A percentile compares a stretch with the other conserved stretches of the same genome.
Evolutionary conservation across 192 early-diverging fungal genomes (phyloP).

Genomic region (Thamnidium elegans): DNA sequence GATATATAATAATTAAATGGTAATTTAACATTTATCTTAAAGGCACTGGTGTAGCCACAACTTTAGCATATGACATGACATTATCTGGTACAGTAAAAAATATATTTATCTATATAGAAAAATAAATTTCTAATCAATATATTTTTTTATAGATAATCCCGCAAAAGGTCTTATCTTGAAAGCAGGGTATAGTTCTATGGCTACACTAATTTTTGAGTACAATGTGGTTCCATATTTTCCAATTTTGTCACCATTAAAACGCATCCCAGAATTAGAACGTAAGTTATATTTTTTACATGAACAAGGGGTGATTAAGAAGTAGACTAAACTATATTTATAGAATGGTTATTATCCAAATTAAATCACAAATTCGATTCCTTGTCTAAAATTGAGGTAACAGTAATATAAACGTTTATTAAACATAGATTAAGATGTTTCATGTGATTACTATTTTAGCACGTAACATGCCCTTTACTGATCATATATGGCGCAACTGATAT

Average conservation of each 20-base stretch:
- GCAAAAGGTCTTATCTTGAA: constrained; percentile 34
- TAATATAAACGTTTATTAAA: too few species aligned
- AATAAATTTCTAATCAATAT: background rate
- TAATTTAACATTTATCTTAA: background rate
- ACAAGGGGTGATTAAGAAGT: background rate
- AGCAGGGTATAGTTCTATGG: constrained; percentile 37
- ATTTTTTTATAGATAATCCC: constrained; percentile 19
- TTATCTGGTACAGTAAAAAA: constrained; percentile 16
- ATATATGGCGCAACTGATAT: constrained; percentile 27
- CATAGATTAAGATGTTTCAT: too few species aligned
- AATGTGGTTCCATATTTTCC: constrained; percentile 24
- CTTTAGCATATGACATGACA: constrained; percentile 30
- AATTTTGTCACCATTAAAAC: constrained; percentile 28
- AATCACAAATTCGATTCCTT: constrained; percentile 33
- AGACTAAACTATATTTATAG: constrained; percentile 10
- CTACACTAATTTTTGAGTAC: constrained; percentile 37
- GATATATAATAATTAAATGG: background rate
- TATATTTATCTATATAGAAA: background rate
- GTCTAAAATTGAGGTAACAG: constrained; percentile 31
- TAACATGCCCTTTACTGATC: constrained; percentile 31
- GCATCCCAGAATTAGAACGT: constrained; percentile 26
- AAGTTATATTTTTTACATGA: constrained; percentile 2
- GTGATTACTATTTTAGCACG: constrained; percentile 15
- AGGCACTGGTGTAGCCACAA: constrained; percentile 37
- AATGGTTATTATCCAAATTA: constrained; percentile 26